A percentile compares a stretch with the other conserved stretches of the same genome.
phyloP scores from a whole-genome alignment of 192 early-diverging fungal genomes.

The Coemansia sp. region DNA sequence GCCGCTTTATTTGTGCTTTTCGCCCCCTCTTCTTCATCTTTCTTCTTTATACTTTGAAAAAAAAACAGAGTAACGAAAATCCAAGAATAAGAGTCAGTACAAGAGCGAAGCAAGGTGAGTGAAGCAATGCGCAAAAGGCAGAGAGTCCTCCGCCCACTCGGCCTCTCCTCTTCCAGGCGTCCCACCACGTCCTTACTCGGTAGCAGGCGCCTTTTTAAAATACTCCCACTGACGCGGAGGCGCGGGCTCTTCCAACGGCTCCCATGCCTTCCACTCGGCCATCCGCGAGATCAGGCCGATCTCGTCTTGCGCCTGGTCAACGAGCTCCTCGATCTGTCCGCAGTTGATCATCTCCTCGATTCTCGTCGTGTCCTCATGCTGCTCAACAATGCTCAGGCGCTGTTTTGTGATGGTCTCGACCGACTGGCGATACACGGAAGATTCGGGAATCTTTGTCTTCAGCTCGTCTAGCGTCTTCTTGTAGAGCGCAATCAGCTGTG shows the following conservation, averaged over 20 bases:
- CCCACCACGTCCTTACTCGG: constrained; percentile 25
- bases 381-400: constrained; percentile 72
- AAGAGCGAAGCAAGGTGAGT: no score
- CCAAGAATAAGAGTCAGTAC: not conserved
- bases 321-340: constrained; percentile 92
- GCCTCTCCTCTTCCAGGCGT: no score
- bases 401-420: constrained; percentile 73
- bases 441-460: constrained; percentile 66
- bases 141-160: not conserved
- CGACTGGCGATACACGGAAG: constrained; percentile 78
- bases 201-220: constrained; percentile 39
- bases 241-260: constrained; percentile 71
- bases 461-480: constrained; percentile 70
- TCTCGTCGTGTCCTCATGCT: constrained; percentile 64
- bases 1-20: no score
- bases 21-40: not conserved
- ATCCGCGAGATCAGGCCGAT: constrained; percentile 76
- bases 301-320: constrained; percentile 85
- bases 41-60: not conserved
- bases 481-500: constrained; percentile 82
- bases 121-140: no score
- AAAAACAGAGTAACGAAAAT: not conserved
- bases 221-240: constrained; percentile 85
- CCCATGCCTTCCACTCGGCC: constrained; percentile 89
- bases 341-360: constrained; percentile 75